Percentiles rank a stretch among this genome's conserved stretches.
Conservation (phyloP, 371 early-diverging fungal species). For the Umbelopsis sp. region DNA sequence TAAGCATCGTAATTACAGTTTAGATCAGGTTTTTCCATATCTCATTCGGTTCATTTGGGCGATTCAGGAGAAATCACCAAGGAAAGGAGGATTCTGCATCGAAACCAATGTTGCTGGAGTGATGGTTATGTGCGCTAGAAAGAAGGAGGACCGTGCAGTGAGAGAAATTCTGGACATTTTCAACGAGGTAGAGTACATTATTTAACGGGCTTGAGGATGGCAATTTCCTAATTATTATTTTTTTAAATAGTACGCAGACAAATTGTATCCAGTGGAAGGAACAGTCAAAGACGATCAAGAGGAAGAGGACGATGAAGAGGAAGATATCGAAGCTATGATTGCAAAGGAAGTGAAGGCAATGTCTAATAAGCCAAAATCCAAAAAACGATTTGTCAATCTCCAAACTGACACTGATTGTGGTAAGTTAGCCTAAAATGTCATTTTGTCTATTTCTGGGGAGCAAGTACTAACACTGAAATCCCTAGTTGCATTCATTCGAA, state of each 20-base stretch:
- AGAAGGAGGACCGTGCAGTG: constrained; percentile 58
- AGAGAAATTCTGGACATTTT: constrained; percentile 64
- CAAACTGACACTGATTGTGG: constrained; percentile 66
- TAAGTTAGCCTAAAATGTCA: constrained; percentile 24
- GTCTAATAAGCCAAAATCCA: constrained; percentile 45
- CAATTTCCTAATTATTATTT: background rate
- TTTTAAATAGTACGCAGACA: constrained; percentile 51
- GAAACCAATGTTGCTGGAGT: constrained; percentile 69
- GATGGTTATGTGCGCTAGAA: constrained; percentile 62
- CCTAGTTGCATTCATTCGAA: constrained; percentile 41
- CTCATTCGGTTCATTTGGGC: constrained; percentile 21
- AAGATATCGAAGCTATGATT: constrained; percentile 68
- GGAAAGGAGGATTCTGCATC: constrained; percentile 44
- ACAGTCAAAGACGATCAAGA: constrained; percentile 18
- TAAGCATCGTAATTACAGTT: background rate
- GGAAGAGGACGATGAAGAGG: constrained; percentile 39
- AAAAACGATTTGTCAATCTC: constrained; percentile 55
- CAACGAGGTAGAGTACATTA: constrained; percentile 45
- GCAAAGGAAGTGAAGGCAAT: constrained; percentile 67
- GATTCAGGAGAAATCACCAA: constrained; percentile 35
- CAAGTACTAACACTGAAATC: constrained; percentile 32
- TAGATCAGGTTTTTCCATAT: background rate
- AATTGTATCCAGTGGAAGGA: constrained; percentile 47
- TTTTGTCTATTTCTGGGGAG: background rate
- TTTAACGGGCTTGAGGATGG: background rate